Evolutionary conservation across 495 filamentous ascomycete genomes (phyloP).

Genomic region (Lepraria neglecta): DNA sequence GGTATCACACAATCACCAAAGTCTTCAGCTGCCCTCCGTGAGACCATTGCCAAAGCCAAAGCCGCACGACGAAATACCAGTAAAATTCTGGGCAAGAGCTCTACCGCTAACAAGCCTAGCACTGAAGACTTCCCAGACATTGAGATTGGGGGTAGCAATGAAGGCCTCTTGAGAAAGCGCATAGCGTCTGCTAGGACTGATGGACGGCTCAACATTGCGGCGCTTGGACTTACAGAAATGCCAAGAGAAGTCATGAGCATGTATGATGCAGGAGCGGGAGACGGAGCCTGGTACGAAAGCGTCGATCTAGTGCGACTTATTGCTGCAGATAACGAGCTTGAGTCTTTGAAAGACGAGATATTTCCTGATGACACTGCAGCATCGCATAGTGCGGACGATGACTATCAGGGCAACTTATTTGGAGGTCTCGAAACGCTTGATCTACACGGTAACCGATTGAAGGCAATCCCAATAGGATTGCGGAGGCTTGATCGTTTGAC

Average conservation of each 20-base stretch:
- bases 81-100: slow-evolving; percentile 28
- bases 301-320: slow-evolving; percentile 87
- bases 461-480: slow-evolving; percentile 65
- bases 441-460: slow-evolving; percentile 75
- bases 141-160: slow-evolving; percentile 35
- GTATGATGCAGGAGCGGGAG: slow-evolving; percentile 58
- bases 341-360: slow-evolving; percentile 59
- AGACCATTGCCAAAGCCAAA: slow-evolving; percentile 91
- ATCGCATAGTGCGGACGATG: slow-evolving; percentile 52
- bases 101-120: neutral
- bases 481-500: slow-evolving; percentile 65
- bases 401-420: slow-evolving; percentile 67
- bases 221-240: slow-evolving; percentile 71
- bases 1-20: slow-evolving; percentile 42
- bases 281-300: slow-evolving; percentile 78
- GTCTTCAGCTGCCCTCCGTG: slow-evolving; percentile 74
- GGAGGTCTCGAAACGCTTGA: slow-evolving; percentile 77
- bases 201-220: slow-evolving; percentile 84
- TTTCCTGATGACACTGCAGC: slow-evolving; percentile 63
- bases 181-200: slow-evolving; percentile 70
- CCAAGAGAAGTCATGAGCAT: slow-evolving; percentile 81
- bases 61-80: slow-evolving; percentile 64
- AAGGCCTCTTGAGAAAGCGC: slow-evolving; percentile 62
- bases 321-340: slow-evolving; percentile 87
- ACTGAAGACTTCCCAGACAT: slow-evolving; percentile 6